These are phyloP conservation scores for Fallopia convolvulus DNA, from an alignment of 148 eudicot species.

Conservation along the genomic window DNA sequence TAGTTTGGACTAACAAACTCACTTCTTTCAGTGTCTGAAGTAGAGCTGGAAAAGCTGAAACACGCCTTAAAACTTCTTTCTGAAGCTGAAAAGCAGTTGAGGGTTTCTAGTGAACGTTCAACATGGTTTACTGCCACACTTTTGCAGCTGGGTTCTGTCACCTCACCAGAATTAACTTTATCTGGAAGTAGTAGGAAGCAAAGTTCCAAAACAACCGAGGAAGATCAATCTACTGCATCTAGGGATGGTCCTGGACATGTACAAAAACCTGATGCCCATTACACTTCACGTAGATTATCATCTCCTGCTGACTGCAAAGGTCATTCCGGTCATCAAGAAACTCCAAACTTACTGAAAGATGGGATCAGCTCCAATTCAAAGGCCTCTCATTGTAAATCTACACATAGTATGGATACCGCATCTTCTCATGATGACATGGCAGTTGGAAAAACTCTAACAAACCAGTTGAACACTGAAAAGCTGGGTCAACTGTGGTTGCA, in stretches of 20 bases:
- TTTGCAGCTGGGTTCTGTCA: conserved; percentile 81
- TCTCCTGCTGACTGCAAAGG: conserved; percentile 29
- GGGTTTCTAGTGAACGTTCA: conserved; percentile 88
- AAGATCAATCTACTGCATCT: conserved; percentile 56
- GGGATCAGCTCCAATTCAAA: conserved; percentile 29
- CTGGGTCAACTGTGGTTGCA: conserved; percentile 71
- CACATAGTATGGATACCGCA: conserved; percentile 26
- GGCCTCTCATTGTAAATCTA: conserved; percentile 33
- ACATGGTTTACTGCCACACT: conserved; percentile 99
- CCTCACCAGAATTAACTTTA: conserved; percentile 70
- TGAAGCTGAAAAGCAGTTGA: conserved; percentile 91
- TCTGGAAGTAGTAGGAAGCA: conserved; percentile 83
- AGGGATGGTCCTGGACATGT: conserved; percentile 44
- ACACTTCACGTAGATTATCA: conserved; percentile 26
- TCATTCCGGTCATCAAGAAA: conserved; percentile 30
- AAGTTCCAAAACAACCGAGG: conserved; percentile 78
- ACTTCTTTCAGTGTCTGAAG: conserved; percentile 55
- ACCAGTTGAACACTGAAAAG: conserved; percentile 31
- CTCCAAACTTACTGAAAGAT: conserved; percentile 20
- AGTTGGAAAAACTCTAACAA: conserved; percentile 22
- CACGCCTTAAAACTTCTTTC: conserved; percentile 90
- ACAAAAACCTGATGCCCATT: conserved; percentile 33
- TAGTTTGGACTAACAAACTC: conserved; percentile 1
- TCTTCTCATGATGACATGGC: conserved; percentile 27
- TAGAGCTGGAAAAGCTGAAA: conserved; percentile 77